Percentiles rank a stretch among this genome's conserved stretches.
These are phyloP conservation scores for Solanum chmielewskii DNA, from an alignment of 257 asterid genomes.

Conservation along the genomic window DNA sequence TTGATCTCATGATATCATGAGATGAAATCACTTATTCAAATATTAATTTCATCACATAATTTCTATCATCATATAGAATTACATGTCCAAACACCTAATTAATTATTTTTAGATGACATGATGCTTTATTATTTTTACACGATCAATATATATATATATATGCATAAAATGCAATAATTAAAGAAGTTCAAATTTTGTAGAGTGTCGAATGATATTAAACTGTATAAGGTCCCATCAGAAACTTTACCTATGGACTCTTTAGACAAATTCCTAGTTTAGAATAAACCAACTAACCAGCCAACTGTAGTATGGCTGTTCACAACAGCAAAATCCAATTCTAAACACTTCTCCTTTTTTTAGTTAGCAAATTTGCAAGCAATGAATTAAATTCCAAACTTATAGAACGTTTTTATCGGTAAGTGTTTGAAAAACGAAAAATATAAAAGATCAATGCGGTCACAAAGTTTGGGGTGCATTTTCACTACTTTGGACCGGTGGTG, in stretches of 20 bases:
- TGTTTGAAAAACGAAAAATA: no score
- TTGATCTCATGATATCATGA: no score
- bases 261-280: neutral
- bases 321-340: neutral
- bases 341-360: neutral
- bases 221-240: neutral
- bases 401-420: rapidly evolving
- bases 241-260: neutral
- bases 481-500: neutral
- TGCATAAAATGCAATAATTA: neutral
- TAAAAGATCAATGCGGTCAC: no score
- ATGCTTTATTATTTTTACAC: neutral
- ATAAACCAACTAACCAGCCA: neutral
- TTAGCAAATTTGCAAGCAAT: no score
- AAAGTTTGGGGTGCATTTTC: neutral
- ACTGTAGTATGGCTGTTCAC: neutral
- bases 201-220: neutral
- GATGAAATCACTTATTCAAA: no score
- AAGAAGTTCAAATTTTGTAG: neutral
- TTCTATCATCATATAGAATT: no score
- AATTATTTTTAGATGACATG: neutral
- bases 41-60: no score
- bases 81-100: no score
- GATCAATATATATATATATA: neutral
- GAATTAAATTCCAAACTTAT: no score